These are phyloP conservation scores for Colletotrichum eremochloae DNA, from an alignment of 2,329 filamentous ascomycete genomes.

Conservation along the genomic window DNA sequence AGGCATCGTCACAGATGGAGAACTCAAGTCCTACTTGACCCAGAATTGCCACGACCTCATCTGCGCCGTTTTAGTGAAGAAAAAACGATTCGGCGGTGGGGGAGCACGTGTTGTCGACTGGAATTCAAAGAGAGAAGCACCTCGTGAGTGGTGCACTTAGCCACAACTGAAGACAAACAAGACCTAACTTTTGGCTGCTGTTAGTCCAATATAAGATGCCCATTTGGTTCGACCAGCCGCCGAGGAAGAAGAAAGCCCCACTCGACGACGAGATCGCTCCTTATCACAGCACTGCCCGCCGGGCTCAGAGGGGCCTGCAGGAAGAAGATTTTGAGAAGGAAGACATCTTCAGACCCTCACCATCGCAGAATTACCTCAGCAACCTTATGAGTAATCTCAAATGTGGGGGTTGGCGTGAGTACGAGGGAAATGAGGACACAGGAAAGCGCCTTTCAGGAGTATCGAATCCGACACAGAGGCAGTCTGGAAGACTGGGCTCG, in stretches of 20 bases:
- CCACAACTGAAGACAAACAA: neutral
- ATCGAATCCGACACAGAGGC: neutral
- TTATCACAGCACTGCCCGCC: neutral
- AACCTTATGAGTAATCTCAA: neutral
- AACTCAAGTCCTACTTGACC: neutral
- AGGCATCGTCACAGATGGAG: neutral
- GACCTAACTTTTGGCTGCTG: neutral
- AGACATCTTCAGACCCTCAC: neutral
- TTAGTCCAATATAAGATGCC: slow-evolving; percentile 5
- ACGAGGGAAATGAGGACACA: neutral
- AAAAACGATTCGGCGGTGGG: neutral
- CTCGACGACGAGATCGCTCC: slow-evolving; percentile 4
- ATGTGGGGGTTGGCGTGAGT: too few species aligned
- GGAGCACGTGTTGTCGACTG: neutral
- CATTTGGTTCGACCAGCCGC: neutral
- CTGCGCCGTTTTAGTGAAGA: neutral
- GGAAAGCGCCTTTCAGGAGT: neutral
- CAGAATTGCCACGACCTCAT: slow-evolving; percentile 12
- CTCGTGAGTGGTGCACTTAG: neutral
- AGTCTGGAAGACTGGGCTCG: neutral
- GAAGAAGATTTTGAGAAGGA: neutral
- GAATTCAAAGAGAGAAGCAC: neutral
- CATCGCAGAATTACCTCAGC: neutral
- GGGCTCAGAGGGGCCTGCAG: neutral
- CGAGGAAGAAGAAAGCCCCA: neutral